Evolutionary conservation across 176 grass and related monocot genomes (phyloP).

Genomic region (Bolboschoenus planiculmis): DNA sequence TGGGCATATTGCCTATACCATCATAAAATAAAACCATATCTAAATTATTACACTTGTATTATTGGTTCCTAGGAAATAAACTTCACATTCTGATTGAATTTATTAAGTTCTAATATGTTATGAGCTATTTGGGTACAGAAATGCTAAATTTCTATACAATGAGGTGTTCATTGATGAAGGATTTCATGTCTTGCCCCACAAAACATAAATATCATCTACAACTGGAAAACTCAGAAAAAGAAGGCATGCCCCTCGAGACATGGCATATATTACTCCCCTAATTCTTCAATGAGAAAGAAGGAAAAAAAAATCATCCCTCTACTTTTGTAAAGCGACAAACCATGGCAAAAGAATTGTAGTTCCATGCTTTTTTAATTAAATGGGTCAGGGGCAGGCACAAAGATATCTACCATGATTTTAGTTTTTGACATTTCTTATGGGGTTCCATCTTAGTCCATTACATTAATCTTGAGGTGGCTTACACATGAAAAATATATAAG

Average conservation of each 20-base stretch:
- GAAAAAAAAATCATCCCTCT: not conserved
- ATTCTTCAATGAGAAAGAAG: not conserved
- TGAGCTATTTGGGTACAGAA: not conserved
- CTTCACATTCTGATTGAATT: not conserved
- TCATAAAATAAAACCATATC: not conserved
- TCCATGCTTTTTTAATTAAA: not conserved
- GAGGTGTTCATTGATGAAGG: not conserved
- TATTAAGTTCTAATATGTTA: not conserved
- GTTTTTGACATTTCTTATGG: not conserved
- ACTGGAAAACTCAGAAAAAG: not conserved
- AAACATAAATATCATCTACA: not conserved
- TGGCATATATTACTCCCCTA: no score
- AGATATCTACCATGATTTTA: not conserved
- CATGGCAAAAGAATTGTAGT: not conserved
- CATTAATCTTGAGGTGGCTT: not conserved
- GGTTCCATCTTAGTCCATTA: not conserved
- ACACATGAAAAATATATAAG: not conserved
- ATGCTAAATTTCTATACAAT: not conserved
- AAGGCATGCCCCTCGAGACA: not conserved
- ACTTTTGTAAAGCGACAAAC: not conserved
- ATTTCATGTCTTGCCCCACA: not conserved
- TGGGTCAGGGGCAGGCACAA: not conserved
- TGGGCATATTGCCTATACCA: constrained; percentile 86
- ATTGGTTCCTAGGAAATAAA: not conserved
- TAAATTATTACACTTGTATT: not conserved